These are phyloP conservation scores for Penicillium paradoxum DNA, from an alignment of 495 filamentous ascomycete genomes.

Conservation along the genomic window DNA sequence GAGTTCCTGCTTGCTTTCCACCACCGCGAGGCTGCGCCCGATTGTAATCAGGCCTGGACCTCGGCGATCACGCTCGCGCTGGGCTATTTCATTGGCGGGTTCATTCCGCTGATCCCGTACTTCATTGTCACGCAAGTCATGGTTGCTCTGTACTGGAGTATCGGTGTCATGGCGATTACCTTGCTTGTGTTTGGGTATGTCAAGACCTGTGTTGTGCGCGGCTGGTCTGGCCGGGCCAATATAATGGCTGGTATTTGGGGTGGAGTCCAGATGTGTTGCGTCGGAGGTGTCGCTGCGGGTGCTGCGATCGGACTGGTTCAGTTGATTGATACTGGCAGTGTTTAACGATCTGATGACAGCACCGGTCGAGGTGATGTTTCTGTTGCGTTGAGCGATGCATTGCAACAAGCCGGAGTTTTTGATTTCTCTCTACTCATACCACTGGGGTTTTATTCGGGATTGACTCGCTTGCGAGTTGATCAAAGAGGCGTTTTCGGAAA, in stretches of 20 bases:
- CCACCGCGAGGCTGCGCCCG: conserved; percentile 46
- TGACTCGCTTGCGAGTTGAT: background rate
- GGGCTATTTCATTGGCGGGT: conserved; percentile 69
- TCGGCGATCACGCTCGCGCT: conserved; percentile 59
- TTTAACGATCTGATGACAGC: background rate
- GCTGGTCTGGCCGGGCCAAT: conserved; percentile 35
- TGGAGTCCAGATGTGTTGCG: conserved; percentile 59
- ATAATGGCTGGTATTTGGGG: conserved; percentile 40
- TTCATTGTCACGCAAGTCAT: conserved; percentile 56
- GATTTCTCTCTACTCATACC: background rate
- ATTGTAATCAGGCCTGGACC: conserved; percentile 51
- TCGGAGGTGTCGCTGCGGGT: conserved; percentile 61
- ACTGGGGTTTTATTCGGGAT: background rate
- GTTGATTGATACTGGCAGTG: conserved; percentile 33
- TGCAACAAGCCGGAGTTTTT: background rate
- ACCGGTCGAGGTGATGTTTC: background rate
- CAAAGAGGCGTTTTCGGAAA: background rate
- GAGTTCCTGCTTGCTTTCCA: conserved; percentile 57
- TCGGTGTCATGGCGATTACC: conserved; percentile 62
- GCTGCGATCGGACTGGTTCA: conserved; percentile 60
- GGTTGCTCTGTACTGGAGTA: conserved; percentile 60
- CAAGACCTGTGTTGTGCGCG: conserved; percentile 55
- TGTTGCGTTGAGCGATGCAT: conserved; percentile 1
- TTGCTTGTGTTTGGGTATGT: conserved; percentile 66
- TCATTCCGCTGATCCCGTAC: conserved; percentile 69